A percentile compares a stretch with the other conserved stretches of the same genome.
phyloP scores from a whole-genome alignment of 2,329 filamentous ascomycete genomes.

The Periconia sp. region DNA sequence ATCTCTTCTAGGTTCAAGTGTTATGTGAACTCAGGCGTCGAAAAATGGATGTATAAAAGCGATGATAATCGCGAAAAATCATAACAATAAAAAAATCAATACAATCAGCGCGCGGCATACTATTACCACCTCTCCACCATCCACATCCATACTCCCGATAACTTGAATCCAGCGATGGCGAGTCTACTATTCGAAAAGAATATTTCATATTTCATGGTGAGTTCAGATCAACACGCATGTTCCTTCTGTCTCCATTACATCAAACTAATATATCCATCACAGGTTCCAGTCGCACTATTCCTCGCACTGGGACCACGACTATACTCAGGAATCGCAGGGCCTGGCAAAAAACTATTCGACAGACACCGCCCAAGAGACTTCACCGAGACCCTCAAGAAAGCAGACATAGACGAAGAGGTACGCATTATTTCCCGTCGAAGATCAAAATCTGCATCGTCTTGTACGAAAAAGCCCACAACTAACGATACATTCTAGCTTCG shows the following conservation, averaged over 20 bases:
- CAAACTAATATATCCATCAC: not conserved
- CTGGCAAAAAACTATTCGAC: not conserved
- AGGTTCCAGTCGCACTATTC: not conserved
- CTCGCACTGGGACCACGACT: not conserved
- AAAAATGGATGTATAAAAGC: too few species aligned
- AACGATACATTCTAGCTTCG: not conserved
- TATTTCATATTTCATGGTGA: not conserved
- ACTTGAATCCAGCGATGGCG: not conserved
- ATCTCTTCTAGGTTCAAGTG: too few species aligned
- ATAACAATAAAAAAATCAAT: too few species aligned
- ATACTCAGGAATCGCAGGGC: not conserved
- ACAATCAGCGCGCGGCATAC: too few species aligned
- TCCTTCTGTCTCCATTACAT: not conserved
- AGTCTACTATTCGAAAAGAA: not conserved
- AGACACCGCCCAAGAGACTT: not conserved
- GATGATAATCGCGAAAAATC: too few species aligned
- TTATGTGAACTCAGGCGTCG: too few species aligned
- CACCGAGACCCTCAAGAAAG: not conserved
- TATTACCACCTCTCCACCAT: not conserved
- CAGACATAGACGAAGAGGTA: not conserved
- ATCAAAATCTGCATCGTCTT: not conserved
- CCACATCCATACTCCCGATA: not conserved
- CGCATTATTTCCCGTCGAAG: not conserved
- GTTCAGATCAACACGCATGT: not conserved
- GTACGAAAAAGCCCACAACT: not conserved